Conservation (phyloP, 1,284 basidiomycete genomes). For the Trametes pubescens region DNA sequence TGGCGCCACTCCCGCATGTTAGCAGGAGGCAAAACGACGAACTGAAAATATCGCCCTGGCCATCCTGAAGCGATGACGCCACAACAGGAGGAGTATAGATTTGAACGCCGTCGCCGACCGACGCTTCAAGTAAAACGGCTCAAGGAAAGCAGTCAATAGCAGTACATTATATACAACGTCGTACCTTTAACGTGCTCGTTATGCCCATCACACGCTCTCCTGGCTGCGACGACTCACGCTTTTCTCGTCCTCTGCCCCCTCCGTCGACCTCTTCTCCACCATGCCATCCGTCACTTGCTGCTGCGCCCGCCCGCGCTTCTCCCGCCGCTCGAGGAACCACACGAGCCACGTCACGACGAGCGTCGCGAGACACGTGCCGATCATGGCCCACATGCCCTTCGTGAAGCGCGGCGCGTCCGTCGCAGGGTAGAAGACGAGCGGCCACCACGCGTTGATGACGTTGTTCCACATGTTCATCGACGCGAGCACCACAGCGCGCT, state of each 20-base stretch:
- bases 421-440: slow-evolving; percentile 71
- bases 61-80: neutral
- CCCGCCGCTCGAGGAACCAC: slow-evolving; percentile 62
- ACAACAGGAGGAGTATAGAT: too few species aligned
- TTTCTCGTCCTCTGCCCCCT: slow-evolving; percentile 20
- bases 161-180: slow-evolving; percentile 10
- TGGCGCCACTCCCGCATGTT: neutral
- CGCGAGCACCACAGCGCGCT: slow-evolving; percentile 70
- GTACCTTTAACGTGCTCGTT: slow-evolving; percentile 7
- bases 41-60: neutral
- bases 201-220: slow-evolving; percentile 10
- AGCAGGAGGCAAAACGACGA: neutral
- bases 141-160: neutral
- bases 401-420: slow-evolving; percentile 70
- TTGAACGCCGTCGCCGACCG: neutral
- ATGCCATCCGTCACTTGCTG: neutral
- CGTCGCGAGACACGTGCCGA: slow-evolving; percentile 64
- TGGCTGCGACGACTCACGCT: slow-evolving; percentile 17
- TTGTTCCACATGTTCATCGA: slow-evolving; percentile 84
- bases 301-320: slow-evolving; percentile 33
- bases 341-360: slow-evolving; percentile 62
- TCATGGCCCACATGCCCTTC: slow-evolving; percentile 74
- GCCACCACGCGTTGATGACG: slow-evolving; percentile 75
- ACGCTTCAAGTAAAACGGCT: neutral
- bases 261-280: slow-evolving; percentile 8